Evolutionary conservation across 2,329 filamentous ascomycete genomes (phyloP), one percentile per base, ranked within the genome.

Genomic region (Aspergillus ustus): DNA sequence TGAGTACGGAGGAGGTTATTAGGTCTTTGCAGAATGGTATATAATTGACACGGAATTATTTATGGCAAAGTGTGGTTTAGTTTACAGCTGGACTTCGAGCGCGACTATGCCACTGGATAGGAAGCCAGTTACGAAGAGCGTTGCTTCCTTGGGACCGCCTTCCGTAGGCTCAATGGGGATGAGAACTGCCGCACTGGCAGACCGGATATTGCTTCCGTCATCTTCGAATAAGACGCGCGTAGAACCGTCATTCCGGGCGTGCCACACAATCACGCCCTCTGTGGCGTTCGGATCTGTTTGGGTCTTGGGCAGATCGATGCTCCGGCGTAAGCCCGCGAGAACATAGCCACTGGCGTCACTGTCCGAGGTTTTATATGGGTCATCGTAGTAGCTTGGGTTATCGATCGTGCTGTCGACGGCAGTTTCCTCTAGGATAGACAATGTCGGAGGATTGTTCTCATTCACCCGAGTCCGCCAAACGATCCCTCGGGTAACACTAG

Each of bases 61-160:
- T 45, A n/a, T n/a, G 20, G 20, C 9, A 49, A 11, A 13, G n/a
- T 49, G 28, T 25, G 28, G 7, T 11, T 22, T 49, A n/a, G 13
- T 34, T 25, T 62, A 75, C 63, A 88, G 70, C 65, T 85, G 79
- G 34, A 88, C 80, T 70, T 83, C 82, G 20, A 84, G 78, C 11
- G 84, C 84, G 63, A 87, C 69, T 37, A 83, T 74, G 60, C 72
- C 80, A 34, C 77, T 74, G 2, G 84, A 82, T 62, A 83, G 63
- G 59, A 86, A 85, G 0, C 87, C 86, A 0, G 85, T 85, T 2
- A 83, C 81, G 70, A 85, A 88, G 17, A 89, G 69, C 84, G 84
- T 87, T 0, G 81, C 86, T 19, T 82, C 79, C 66, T 79, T 76
- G 0, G 64, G 73, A 52, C 82, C 80, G 13, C 75, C 66, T 15